These are phyloP conservation scores for Gigaspora rosea DNA, from an alignment of 192 early-diverging fungal genomes.

Conservation along the genomic window DNA sequence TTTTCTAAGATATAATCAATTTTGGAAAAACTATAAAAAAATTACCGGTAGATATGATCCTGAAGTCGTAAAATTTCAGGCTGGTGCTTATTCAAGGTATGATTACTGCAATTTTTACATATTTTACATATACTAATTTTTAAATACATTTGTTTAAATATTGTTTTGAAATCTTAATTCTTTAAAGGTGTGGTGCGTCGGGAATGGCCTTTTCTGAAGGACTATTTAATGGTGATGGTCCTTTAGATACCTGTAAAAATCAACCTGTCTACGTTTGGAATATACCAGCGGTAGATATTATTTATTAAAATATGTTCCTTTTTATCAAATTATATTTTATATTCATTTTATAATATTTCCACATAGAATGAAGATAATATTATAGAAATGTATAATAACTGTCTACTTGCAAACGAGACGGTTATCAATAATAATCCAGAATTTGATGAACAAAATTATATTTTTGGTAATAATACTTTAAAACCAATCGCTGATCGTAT, in stretches of 20 bases:
- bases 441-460: background rate
- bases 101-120: background rate
- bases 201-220: slow-evolving; percentile 8
- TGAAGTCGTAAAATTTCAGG: too few relatives aligned
- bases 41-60: too few relatives aligned
- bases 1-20: background rate
- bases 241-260: background rate
- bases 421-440: background rate
- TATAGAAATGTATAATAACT: background rate
- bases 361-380: background rate
- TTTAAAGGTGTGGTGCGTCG: background rate
- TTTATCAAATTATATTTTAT: too few relatives aligned
- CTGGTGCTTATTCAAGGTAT: background rate
- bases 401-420: background rate
- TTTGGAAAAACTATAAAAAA: background rate
- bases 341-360: too few relatives aligned
- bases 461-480: slow-evolving; percentile 6
- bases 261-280: background rate
- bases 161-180: background rate
- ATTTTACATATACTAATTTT: too few relatives aligned
- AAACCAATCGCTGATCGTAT: background rate
- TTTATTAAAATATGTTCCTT: too few relatives aligned
- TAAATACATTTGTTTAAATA: too few relatives aligned
- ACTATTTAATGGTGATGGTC: background rate
- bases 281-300: background rate